Evolutionary conservation across 2,329 filamentous ascomycete species (phyloP).

Genomic region (Fusarium haematococcum): DNA sequence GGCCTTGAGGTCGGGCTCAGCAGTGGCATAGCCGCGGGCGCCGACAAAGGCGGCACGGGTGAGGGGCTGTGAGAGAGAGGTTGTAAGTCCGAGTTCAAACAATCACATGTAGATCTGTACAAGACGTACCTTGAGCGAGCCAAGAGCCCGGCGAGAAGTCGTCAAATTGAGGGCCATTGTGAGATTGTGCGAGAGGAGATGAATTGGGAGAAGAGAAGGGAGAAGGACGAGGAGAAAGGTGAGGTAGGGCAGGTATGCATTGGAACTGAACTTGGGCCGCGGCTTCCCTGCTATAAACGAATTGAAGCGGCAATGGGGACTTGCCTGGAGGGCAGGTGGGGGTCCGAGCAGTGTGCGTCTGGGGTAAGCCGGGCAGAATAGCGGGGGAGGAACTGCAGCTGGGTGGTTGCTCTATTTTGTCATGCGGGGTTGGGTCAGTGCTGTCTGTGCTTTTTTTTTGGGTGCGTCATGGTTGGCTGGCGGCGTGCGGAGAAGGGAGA

Average conservation of each 20-base stretch:
- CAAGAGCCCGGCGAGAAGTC: constrained; percentile 71
- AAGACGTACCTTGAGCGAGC: constrained; percentile 70
- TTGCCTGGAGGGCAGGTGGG: constrained; percentile 9
- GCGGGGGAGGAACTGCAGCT: constrained; percentile 29
- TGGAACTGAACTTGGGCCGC: constrained; percentile 31
- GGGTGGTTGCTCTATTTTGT: constrained; percentile 31
- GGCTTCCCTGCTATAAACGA: constrained; percentile 42
- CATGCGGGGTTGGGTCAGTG: constrained; percentile 29
- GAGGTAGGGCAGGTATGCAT: constrained; percentile 15
- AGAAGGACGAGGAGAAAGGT: not conserved
- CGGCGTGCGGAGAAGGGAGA: constrained; percentile 24
- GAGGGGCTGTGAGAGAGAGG: constrained; percentile 40
- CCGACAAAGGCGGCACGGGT: constrained; percentile 49
- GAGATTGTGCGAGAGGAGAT: constrained; percentile 5
- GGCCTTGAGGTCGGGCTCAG: constrained; percentile 90
- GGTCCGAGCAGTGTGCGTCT: constrained; percentile 29
- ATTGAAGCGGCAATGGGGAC: constrained; percentile 28
- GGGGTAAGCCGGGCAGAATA: constrained; percentile 40
- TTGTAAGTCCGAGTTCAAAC: constrained; percentile 10
- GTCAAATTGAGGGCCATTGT: constrained; percentile 75
- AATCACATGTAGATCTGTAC: not conserved
- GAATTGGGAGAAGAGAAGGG: constrained; percentile 6
- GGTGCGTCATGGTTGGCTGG: constrained; percentile 11
- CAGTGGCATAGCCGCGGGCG: constrained; percentile 74
- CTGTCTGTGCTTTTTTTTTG: constrained; percentile 9